A percentile compares a stretch with the other conserved stretches of the same genome.
Evolutionary conservation across 2,329 filamentous ascomycete species (phyloP).

Genomic region (Talaromyces funiculosus): DNA sequence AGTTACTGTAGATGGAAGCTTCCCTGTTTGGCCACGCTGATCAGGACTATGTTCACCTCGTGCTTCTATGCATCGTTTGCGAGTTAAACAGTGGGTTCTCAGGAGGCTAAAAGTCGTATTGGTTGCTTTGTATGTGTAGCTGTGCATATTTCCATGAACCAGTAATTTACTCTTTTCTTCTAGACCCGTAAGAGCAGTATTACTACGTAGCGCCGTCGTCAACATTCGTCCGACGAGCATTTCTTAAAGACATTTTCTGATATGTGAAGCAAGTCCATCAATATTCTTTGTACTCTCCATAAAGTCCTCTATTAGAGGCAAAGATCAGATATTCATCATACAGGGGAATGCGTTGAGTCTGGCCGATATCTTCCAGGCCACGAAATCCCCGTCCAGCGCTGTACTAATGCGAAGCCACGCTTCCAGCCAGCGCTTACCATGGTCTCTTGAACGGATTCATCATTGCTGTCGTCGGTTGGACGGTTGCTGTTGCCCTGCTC

Average conservation of each 20-base stretch:
- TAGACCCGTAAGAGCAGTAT: no score
- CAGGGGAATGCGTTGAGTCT: background rate
- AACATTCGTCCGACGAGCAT: background rate
- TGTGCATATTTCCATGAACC: background rate
- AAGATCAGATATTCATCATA: background rate
- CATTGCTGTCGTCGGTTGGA: background rate
- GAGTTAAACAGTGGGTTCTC: background rate
- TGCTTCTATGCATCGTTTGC: background rate
- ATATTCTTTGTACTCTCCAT: background rate
- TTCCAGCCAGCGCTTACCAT: background rate
- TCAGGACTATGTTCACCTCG: background rate
- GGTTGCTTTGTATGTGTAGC: background rate
- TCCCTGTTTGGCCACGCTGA: background rate
- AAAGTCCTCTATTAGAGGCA: background rate
- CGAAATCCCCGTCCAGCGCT: conserved; percentile 4
- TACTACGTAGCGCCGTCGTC: background rate
- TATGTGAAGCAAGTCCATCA: background rate
- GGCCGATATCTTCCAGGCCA: background rate
- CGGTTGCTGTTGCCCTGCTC: background rate
- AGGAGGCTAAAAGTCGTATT: background rate
- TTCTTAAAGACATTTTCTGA: background rate
- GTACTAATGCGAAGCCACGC: conserved; percentile 2
- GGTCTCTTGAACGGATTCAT: background rate
- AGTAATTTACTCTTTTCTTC: background rate
- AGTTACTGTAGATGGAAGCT: conserved; percentile 12